Conservation (phyloP, 2,329 filamentous ascomycete genomes). For the Pezicula neosporulosa region DNA sequence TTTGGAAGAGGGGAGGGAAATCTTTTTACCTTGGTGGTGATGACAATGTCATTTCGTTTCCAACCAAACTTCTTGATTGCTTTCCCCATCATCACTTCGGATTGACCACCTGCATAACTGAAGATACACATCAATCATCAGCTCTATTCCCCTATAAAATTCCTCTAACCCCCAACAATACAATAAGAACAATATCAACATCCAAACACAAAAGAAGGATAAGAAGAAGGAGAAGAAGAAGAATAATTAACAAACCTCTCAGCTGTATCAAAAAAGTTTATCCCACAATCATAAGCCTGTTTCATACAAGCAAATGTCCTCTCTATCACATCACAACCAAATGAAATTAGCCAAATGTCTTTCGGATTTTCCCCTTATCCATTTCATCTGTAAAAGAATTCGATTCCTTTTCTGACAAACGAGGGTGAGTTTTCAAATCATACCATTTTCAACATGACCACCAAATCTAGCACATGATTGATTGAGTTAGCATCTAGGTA, state of each 20-base stretch:
- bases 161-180: not conserved
- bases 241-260: constrained; percentile 32
- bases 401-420: not conserved
- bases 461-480: constrained; percentile 16
- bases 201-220: too few relatives aligned
- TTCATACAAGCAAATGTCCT: constrained; percentile 38
- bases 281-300: constrained; percentile 54
- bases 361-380: too few relatives aligned
- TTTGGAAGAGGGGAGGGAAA: not conserved
- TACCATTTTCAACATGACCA: constrained; percentile 32
- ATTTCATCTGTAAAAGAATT: too few relatives aligned
- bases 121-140: constrained; percentile 57
- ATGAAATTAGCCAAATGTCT: not conserved
- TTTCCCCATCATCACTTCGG: constrained; percentile 50
- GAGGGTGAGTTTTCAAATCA: not conserved
- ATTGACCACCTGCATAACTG: constrained; percentile 44
- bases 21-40: constrained; percentile 58
- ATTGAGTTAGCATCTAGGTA: too few relatives aligned
- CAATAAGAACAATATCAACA: too few relatives aligned
- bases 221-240: too few relatives aligned
- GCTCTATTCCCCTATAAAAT: constrained; percentile 39
- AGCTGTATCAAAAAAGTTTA: constrained; percentile 63
- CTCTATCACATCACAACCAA: constrained; percentile 16
- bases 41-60: constrained; percentile 58
- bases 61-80: constrained; percentile 58